These are phyloP conservation scores for Pholiota molesta DNA, from an alignment of 768 basidiomycete species.

Conservation along the genomic window DNA sequence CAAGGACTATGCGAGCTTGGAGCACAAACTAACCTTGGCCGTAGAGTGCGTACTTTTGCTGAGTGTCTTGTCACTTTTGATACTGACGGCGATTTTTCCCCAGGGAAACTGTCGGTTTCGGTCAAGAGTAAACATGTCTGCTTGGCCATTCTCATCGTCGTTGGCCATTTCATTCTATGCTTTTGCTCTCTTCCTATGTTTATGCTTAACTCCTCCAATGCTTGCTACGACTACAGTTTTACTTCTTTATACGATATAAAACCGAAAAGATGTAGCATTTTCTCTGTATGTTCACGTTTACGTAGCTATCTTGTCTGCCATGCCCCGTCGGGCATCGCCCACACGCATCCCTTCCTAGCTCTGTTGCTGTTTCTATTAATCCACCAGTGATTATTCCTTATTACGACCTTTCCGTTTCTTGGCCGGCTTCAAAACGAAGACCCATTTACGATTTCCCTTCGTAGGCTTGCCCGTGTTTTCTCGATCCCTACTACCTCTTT, in stretches of 20 bases:
- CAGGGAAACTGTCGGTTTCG: slow-evolving; percentile 93
- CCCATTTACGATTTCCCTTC: not conserved
- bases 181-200: not conserved
- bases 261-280: slow-evolving; percentile 3
- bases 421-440: not conserved
- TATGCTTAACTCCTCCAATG: not conserved
- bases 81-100: slow-evolving; percentile 13
- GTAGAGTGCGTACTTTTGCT: slow-evolving; percentile 72
- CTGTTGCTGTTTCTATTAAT: not conserved
- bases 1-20: slow-evolving; percentile 91
- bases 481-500: not conserved
- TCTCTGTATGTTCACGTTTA: slow-evolving; percentile 7
- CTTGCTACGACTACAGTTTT: not conserved
- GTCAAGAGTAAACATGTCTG: slow-evolving; percentile 69
- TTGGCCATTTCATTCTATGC: slow-evolving; percentile 14
- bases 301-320: not conserved
- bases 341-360: not conserved
- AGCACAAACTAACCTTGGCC: slow-evolving; percentile 93
- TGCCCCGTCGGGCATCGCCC: not conserved
- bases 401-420: not conserved
- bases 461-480: not conserved
- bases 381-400: slow-evolving; percentile 3
- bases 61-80: slow-evolving; percentile 7
- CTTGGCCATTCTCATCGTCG: slow-evolving; percentile 1
- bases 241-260: not conserved